Conservation (phyloP, 495 filamentous ascomycete species). For the Apiosordaria backusii region DNA sequence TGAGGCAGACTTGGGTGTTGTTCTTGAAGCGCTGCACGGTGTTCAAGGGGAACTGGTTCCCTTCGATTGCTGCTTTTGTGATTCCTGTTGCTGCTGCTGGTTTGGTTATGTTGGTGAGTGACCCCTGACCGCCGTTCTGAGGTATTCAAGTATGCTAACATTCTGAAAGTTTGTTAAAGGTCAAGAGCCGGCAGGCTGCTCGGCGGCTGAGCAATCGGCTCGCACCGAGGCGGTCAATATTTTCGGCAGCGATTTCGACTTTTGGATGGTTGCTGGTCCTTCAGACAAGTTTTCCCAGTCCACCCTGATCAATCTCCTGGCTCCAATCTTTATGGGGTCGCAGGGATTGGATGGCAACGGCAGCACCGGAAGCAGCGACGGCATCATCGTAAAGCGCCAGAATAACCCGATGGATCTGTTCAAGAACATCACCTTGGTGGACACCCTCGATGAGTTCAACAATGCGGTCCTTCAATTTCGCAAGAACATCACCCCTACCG, state of each 20-base stretch:
- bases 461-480: slow-evolving; percentile 57
- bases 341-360: slow-evolving; percentile 17
- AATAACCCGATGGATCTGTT: slow-evolving; percentile 27
- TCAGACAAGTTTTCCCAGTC: slow-evolving; percentile 42
- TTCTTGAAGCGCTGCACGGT: slow-evolving; percentile 76
- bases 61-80: slow-evolving; percentile 64
- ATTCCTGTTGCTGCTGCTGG: slow-evolving; percentile 75
- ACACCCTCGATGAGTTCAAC: slow-evolving; percentile 65
- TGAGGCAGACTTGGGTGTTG: slow-evolving; percentile 65
- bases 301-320: slow-evolving; percentile 45
- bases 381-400: not conserved
- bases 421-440: slow-evolving; percentile 53
- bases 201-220: slow-evolving; percentile 39
- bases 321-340: slow-evolving; percentile 32
- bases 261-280: slow-evolving; percentile 61
- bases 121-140: too few relatives aligned
- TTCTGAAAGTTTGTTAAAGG: slow-evolving; percentile 62
- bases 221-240: slow-evolving; percentile 29
- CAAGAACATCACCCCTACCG: slow-evolving; percentile 67
- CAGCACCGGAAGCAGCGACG: slow-evolving; percentile 15
- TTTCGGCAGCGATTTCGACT: slow-evolving; percentile 31
- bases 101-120: slow-evolving; percentile 68
- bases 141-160: too few relatives aligned
- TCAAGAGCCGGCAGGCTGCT: slow-evolving; percentile 56
- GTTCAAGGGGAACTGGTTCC: slow-evolving; percentile 69